These are phyloP conservation scores for Aquanectria penicillioides DNA, from an alignment of 2,329 filamentous ascomycete genomes.

Conservation along the genomic window DNA sequence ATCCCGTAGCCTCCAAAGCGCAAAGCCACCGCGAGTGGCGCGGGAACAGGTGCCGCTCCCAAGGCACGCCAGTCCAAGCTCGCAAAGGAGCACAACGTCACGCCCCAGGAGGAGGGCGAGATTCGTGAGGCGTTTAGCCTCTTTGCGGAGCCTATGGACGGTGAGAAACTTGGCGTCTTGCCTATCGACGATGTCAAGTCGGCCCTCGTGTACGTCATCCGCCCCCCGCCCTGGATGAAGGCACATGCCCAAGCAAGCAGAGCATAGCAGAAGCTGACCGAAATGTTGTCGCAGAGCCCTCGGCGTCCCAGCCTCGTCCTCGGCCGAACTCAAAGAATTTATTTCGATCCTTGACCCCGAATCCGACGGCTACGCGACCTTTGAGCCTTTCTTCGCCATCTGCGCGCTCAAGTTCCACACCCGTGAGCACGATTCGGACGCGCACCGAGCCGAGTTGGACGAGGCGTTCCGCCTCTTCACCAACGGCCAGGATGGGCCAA, in stretches of 20 bases:
- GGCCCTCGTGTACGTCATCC: conserved; percentile 73
- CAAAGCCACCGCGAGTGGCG: conserved; percentile 49
- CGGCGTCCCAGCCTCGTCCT: conserved; percentile 72
- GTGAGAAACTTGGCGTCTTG: conserved; percentile 78
- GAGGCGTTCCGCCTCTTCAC: conserved; percentile 87
- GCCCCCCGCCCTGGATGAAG: too few relatives aligned
- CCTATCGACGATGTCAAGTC: conserved; percentile 74
- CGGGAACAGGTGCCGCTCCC: conserved; percentile 40
- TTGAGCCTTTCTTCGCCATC: conserved; percentile 85
- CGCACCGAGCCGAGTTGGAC: conserved; percentile 74
- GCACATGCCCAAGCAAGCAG: too few relatives aligned
- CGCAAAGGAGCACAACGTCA: conserved; percentile 90
- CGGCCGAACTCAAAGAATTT: conserved; percentile 79
- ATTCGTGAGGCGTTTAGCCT: conserved; percentile 90
- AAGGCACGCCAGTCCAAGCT: conserved; percentile 80
- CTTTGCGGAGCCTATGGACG: conserved; percentile 77
- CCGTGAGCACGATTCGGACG: conserved; percentile 61
- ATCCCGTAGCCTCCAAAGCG: conserved; percentile 62
- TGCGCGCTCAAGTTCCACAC: conserved; percentile 86
- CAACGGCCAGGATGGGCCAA: conserved; percentile 63
- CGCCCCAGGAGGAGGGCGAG: conserved; percentile 84
- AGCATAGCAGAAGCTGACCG: too few relatives aligned
- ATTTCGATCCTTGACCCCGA: conserved; percentile 85
- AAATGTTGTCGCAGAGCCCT: conserved; percentile 70
- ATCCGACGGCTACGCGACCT: conserved; percentile 78